phyloP scores from a whole-genome alignment of 768 basidiomycete species.

The Mycena alexandri region DNA sequence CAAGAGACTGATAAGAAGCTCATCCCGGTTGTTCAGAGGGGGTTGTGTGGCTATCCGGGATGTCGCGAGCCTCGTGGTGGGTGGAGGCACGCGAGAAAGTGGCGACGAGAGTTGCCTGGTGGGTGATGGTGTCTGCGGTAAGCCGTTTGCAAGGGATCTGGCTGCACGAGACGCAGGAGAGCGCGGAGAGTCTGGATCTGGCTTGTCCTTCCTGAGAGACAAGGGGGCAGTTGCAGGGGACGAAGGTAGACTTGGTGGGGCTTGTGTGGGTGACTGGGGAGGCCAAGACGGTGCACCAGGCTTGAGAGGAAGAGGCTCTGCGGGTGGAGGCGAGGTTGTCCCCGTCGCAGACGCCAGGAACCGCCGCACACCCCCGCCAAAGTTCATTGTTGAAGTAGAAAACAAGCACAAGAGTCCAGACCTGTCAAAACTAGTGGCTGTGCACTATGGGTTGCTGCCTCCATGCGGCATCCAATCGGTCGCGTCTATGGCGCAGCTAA shows the following conservation, averaged over 20 bases:
- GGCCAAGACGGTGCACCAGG: constrained; percentile 52
- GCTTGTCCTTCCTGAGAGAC: constrained; percentile 66
- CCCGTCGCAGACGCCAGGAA: constrained; percentile 38
- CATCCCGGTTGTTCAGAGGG: constrained; percentile 72
- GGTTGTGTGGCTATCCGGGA: constrained; percentile 27
- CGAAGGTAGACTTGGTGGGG: constrained; percentile 31
- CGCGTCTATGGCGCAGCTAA: too few species aligned
- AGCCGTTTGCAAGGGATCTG: constrained; percentile 32
- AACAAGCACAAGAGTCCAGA: background rate
- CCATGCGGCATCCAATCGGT: too few species aligned
- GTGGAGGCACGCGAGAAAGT: constrained; percentile 30
- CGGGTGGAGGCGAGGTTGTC: constrained; percentile 40
- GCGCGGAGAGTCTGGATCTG: constrained; percentile 25
- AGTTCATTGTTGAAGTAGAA: constrained; percentile 17
- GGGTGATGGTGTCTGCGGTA: constrained; percentile 12
- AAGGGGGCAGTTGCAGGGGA: constrained; percentile 57
- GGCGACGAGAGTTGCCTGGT: constrained; percentile 28
- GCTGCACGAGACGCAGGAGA: constrained; percentile 27
- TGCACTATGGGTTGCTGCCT: too few species aligned
- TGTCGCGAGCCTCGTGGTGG: constrained; percentile 35
- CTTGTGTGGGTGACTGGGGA: constrained; percentile 38
- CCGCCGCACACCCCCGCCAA: constrained; percentile 36
- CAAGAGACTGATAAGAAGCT: constrained; percentile 88
- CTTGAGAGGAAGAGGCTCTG: constrained; percentile 60
- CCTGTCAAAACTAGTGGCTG: too few species aligned